These are phyloP conservation scores for Mycena rebaudengoi DNA, from an alignment of 768 basidiomycete species.

Conservation along the genomic window DNA sequence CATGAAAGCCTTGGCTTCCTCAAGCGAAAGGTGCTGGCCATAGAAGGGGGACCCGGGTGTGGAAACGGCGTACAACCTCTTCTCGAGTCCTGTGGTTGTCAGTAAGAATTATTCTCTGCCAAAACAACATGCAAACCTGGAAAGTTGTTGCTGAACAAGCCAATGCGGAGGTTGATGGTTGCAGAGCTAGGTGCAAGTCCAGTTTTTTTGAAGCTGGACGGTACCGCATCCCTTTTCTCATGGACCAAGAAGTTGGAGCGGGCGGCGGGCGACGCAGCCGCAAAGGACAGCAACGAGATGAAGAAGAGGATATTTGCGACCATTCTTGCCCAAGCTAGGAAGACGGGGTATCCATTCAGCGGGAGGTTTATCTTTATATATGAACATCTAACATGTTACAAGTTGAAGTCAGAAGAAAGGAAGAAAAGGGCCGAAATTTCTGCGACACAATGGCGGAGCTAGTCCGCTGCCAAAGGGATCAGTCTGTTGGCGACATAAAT, in stretches of 20 bases:
- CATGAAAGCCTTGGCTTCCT: conserved; percentile 26
- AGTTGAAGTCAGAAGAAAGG: no score
- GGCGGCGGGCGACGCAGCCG: conserved; percentile 8
- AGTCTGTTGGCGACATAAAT: no score
- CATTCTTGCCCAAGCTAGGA: conserved; percentile 17
- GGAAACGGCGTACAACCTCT: conserved; percentile 40
- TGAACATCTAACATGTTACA: no score
- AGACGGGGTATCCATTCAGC: neutral
- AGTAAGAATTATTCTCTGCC: conserved; percentile 42
- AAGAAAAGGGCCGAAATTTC: no score
- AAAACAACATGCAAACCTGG: conserved; percentile 37
- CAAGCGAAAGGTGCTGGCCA: no score
- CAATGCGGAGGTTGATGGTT: conserved; percentile 48
- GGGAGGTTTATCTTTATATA: conserved; percentile 11
- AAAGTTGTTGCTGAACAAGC: no score
- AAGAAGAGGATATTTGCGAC: conserved; percentile 17
- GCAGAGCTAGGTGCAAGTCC: conserved; percentile 38
- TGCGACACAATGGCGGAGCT: no score
- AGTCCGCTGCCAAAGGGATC: no score
- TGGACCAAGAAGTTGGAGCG: conserved; percentile 12
- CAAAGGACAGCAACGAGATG: conserved; percentile 3
- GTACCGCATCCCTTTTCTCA: conserved; percentile 31
- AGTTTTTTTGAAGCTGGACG: conserved; percentile 41
- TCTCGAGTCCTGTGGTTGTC: conserved; percentile 50
- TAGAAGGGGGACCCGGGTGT: conserved; percentile 35